phyloP scores from a whole-genome alignment of 306 rosid genomes.

The Dryas octopetala region DNA sequence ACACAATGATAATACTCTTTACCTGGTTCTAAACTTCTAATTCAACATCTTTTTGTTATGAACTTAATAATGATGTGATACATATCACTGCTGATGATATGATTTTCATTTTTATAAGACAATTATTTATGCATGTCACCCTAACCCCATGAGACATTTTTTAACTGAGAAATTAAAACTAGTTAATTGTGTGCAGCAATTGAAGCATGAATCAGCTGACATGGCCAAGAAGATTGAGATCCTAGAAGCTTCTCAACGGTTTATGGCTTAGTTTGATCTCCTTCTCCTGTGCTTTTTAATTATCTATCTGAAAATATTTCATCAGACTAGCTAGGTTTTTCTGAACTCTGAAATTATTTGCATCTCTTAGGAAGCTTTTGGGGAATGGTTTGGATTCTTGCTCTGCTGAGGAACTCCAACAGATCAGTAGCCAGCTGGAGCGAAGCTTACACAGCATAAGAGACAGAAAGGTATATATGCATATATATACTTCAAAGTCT shows the following conservation, averaged over 20 bases:
- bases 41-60: too few relatives aligned
- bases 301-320: background rate
- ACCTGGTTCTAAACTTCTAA: too few relatives aligned
- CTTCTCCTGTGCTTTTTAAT: background rate
- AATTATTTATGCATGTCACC: too few relatives aligned
- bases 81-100: too few relatives aligned
- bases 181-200: constrained; percentile 38
- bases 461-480: constrained; percentile 49
- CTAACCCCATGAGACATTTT: too few relatives aligned
- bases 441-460: constrained; percentile 41
- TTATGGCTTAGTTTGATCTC: constrained; percentile 13
- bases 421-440: constrained; percentile 40
- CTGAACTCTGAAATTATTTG: constrained; percentile 9
- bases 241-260: constrained; percentile 57
- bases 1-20: too few relatives aligned
- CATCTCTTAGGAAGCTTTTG: constrained; percentile 51
- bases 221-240: constrained; percentile 50
- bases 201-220: constrained; percentile 46
- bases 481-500: too few relatives aligned
- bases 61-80: too few relatives aligned
- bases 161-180: background rate
- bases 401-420: constrained; percentile 49
- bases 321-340: background rate
- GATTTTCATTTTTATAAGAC: too few relatives aligned
- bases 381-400: constrained; percentile 49